Percentiles rank a stretch among this genome's conserved stretches.
These are phyloP conservation scores for Meyerozyma smithsonii DNA, from an alignment of 1,139 yeast species.

Conservation along the genomic window DNA sequence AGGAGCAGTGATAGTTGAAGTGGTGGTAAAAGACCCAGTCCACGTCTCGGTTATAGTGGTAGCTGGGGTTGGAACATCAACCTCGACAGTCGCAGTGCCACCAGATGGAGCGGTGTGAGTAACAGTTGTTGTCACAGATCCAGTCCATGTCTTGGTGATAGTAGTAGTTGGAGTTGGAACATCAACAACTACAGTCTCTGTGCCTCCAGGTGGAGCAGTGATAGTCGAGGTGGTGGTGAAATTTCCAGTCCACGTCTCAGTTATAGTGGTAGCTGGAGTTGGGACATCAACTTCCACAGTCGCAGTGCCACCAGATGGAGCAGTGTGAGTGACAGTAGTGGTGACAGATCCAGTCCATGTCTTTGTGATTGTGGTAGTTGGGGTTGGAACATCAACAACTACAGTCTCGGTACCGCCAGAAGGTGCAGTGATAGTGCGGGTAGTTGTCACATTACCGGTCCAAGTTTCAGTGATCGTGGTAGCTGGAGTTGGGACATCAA, in stretches of 20 bases:
- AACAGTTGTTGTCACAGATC: not conserved
- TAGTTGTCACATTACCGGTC: not conserved
- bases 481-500: not conserved
- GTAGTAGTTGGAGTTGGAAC: constrained; percentile 6
- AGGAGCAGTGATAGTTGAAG: constrained; percentile 8
- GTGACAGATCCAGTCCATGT: constrained; percentile 1
- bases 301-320: not conserved
- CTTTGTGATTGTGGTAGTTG: constrained; percentile 5
- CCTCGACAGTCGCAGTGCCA: constrained; percentile 4
- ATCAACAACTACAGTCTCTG: constrained; percentile 4
- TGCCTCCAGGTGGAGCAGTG: constrained; percentile 1
- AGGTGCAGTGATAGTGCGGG: not conserved
- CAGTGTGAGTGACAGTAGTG: not conserved
- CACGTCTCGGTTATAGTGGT: constrained; percentile 2
- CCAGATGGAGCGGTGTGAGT: constrained; percentile 1
- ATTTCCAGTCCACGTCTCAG: constrained; percentile 8
- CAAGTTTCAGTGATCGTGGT: not conserved
- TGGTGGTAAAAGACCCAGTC: constrained; percentile 5
- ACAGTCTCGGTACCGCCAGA: constrained; percentile 10
- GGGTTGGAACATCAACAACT: constrained; percentile 8
- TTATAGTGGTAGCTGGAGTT: constrained; percentile 4
- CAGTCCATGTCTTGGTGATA: constrained; percentile 4
- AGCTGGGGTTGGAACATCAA: constrained; percentile 6
- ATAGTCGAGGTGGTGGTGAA: constrained; percentile 6
- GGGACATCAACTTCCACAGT: constrained; percentile 8